These are phyloP conservation scores for Solanum aculeatissimum DNA, from an alignment of 305 asterid species.

Conservation along the genomic window DNA sequence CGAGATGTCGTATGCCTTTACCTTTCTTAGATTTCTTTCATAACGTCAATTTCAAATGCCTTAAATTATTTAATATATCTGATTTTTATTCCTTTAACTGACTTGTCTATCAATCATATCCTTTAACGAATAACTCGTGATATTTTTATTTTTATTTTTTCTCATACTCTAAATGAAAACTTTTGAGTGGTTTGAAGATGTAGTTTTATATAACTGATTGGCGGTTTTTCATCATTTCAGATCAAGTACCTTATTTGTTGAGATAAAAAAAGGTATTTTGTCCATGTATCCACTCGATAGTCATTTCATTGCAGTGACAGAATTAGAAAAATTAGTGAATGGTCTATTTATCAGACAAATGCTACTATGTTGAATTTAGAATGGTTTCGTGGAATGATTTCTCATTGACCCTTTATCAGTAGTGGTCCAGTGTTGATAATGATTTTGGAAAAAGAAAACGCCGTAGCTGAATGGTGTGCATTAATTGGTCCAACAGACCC, in stretches of 20 bases:
- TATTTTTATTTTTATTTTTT: too few species aligned
- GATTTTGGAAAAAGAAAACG: conserved; percentile 77
- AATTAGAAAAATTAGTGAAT: neutral
- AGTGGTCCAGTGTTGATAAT: conserved; percentile 68
- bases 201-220: neutral
- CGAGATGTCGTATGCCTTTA: too few species aligned
- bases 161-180: too few species aligned
- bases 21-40: too few species aligned
- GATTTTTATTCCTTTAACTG: too few species aligned
- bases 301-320: neutral
- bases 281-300: neutral
- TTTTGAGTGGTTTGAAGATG: neutral
- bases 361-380: neutral
- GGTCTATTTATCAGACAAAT: neutral
- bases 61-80: too few species aligned
- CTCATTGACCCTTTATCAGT: conserved; percentile 1
- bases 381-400: neutral
- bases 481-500: conserved; percentile 84
- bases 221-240: neutral
- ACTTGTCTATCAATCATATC: too few species aligned
- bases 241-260: neutral
- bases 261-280: neutral
- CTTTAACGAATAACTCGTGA: too few species aligned
- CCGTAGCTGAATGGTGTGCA: conserved; percentile 74
- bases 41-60: too few species aligned